Evolutionary conservation across 495 filamentous ascomycete species (phyloP).

Genomic region (Neurospora intermedia): DNA sequence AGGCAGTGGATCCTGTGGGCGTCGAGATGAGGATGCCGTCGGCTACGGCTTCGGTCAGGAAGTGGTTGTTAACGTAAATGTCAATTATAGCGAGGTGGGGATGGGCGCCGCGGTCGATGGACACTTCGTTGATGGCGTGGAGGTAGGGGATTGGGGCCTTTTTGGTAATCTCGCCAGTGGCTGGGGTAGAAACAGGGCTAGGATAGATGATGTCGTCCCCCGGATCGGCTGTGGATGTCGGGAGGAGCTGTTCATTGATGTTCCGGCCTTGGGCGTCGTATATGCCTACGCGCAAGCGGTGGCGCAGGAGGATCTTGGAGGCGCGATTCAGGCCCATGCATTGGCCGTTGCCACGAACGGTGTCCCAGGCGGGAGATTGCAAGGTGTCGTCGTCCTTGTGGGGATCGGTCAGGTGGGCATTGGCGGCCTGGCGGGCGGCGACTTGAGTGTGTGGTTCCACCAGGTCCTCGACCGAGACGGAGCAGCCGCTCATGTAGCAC

Average conservation of each 20-base stretch:
- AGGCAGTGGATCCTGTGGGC: constrained; percentile 89
- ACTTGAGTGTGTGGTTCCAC: constrained; percentile 35
- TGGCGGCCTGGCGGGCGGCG: constrained; percentile 15
- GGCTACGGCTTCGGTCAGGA: constrained; percentile 83
- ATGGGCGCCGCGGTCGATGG: constrained; percentile 80
- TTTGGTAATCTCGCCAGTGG: not conserved
- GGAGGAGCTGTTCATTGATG: constrained; percentile 37
- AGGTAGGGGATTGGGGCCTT: constrained; percentile 30
- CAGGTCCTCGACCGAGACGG: constrained; percentile 36
- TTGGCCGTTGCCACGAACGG: constrained; percentile 70
- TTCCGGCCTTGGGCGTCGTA: constrained; percentile 52
- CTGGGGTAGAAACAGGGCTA: not conserved
- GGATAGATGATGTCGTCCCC: constrained; percentile 5
- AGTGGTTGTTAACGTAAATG: constrained; percentile 72
- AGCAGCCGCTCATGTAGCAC: constrained; percentile 83
- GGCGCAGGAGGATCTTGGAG: constrained; percentile 72
- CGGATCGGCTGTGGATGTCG: constrained; percentile 33
- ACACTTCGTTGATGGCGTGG: constrained; percentile 91
- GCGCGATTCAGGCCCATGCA: constrained; percentile 64
- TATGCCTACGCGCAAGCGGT: constrained; percentile 73
- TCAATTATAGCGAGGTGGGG: constrained; percentile 87
- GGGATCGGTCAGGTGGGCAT: not conserved
- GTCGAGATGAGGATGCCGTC: constrained; percentile 93
- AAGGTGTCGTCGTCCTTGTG: constrained; percentile 1
- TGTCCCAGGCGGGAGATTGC: constrained; percentile 45